Base-by-base conservation (phyloP, 2,329 filamentous ascomycete species). In the Pseudogymnoascus sp. region DNA sequence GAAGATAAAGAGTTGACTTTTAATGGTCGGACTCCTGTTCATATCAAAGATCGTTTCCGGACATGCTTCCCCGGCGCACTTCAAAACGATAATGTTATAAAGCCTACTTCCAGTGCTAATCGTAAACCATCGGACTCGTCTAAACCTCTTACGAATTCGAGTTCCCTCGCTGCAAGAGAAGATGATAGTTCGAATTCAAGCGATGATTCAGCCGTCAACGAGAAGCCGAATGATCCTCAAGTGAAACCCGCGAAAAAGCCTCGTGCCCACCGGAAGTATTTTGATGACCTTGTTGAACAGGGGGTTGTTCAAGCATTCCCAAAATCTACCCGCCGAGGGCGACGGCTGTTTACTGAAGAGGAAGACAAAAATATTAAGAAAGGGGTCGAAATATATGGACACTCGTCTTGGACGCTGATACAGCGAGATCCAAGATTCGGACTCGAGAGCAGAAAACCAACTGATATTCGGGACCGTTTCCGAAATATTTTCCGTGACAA, bases 31-130 rank as follows among this genome's bases (percentile, higher is more conserved):
- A 83, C 81, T 1, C 83, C 84, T 3, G 83, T 83, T 7, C 85
- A 88, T 68, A 71, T 88, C 59, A 88, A 88, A 70, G 85, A 88
- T 70, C 78, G 85, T 10, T 88, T 87, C 68, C 79, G 85, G 59
- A 88, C 85, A 3, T 87, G 84, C 69, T 87, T 84, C 65, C 85
- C 85, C 0, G 79, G 38, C 10, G 58, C 58, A 39, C 80, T 80
- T 61, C 75, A 77, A 17, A 77, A 81, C 38, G 58, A 59, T 59
- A 55, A 35, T 35, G 35, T 44, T 77, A 80, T 25, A 67, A 71
- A 25, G 62, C 65, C 2, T 65, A 68, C 25, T 64, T 68, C 13
- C 65, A 63, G 21, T 63, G 25, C 69, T 15, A 72, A 44, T 66
- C 64, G n/a, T 70, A 70, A 17, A 68, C 69, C 15, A 44, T 48